Conservation (phyloP, 2,329 filamentous ascomycete species). For the Fusarium bulbicola region DNA sequence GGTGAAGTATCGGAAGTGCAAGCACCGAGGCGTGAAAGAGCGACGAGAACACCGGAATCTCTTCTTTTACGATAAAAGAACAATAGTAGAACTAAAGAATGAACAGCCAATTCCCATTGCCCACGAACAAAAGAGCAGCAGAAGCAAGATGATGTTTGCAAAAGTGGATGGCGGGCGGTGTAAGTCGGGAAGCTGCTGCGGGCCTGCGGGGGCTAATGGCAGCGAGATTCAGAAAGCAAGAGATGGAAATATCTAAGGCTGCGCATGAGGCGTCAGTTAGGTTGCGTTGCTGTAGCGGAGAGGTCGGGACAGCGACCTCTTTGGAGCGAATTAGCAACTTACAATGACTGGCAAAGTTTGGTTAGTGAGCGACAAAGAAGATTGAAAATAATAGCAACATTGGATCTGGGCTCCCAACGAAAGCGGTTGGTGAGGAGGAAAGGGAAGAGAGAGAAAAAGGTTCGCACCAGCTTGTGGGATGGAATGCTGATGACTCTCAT, state of each 20-base stretch:
- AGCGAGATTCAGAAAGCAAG: conserved; percentile 17
- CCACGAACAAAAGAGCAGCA: conserved; percentile 9
- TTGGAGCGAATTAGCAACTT: background rate
- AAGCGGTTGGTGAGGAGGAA: conserved; percentile 19
- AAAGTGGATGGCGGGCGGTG: conserved; percentile 41
- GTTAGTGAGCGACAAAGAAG: conserved; percentile 18
- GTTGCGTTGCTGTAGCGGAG: conserved; percentile 1
- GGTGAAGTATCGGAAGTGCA: conserved; percentile 13
- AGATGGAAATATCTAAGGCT: conserved; percentile 26
- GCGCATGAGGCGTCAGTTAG: conserved; percentile 16
- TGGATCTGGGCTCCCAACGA: conserved; percentile 2
- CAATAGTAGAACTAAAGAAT: conserved; percentile 5
- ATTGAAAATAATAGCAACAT: conserved; percentile 3
- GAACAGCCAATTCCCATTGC: conserved; percentile 9
- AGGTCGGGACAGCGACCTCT: conserved; percentile 1
- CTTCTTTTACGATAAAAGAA: background rate
- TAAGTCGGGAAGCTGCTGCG: conserved; percentile 41
- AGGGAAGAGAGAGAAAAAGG: conserved; percentile 21
- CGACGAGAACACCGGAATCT: background rate
- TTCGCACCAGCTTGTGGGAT: conserved; percentile 21
- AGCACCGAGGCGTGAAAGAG: background rate
- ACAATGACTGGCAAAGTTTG: conserved; percentile 22
- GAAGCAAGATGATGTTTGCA: conserved; percentile 38
- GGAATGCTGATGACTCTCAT: conserved; percentile 31
- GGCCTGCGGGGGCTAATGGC: conserved; percentile 31